These are phyloP conservation scores for Fragaria nilgerrensis DNA, from an alignment of 306 rosid genomes.

Conservation along the genomic window DNA sequence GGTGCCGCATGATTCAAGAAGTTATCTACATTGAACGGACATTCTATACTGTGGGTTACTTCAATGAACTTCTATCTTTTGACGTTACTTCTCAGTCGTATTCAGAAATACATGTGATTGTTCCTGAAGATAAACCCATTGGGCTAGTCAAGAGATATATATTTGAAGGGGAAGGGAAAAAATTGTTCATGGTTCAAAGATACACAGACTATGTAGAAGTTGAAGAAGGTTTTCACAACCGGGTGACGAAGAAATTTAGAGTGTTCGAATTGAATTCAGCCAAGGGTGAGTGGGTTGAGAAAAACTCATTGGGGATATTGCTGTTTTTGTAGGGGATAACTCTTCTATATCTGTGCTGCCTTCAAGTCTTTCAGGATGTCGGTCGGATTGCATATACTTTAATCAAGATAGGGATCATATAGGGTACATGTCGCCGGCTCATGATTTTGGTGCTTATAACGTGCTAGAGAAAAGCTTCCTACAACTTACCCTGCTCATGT, in stretches of 20 bases:
- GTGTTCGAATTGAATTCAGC: background rate
- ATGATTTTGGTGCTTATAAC: background rate
- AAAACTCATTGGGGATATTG: background rate
- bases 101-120: background rate
- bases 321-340: background rate
- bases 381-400: background rate
- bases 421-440: no score
- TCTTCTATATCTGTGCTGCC: background rate
- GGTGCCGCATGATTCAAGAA: background rate
- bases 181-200: background rate
- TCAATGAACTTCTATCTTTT: background rate
- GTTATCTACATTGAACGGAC: background rate
- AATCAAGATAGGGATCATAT: background rate
- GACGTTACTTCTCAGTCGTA: background rate
- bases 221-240: no score
- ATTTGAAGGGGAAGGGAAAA: background rate
- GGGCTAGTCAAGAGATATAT: background rate
- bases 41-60: background rate
- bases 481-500: background rate
- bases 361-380: background rate
- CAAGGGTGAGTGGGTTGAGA: background rate
- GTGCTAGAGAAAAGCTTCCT: background rate
- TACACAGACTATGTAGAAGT: background rate
- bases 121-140: background rate
- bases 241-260: background rate